Evolutionary conservation across 768 basidiomycete species (phyloP).

Genomic region (Podaxis sp.): DNA sequence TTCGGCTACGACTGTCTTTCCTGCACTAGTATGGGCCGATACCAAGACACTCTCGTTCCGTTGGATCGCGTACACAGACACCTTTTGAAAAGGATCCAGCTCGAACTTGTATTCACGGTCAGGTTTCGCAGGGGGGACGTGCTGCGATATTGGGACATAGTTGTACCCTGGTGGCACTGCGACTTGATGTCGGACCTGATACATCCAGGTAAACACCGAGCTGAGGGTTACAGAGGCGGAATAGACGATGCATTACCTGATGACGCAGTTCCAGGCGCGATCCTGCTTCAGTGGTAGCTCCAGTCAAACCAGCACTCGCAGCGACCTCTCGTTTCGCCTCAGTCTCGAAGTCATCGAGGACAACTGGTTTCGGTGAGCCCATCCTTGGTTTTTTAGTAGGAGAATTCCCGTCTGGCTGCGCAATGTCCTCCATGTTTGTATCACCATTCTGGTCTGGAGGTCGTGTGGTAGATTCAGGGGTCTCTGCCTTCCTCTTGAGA

Average conservation of each 20-base stretch:
- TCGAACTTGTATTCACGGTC: slow-evolving; percentile 94
- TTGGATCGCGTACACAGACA: slow-evolving; percentile 93
- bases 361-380: slow-evolving; percentile 65
- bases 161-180: slow-evolving; percentile 90
- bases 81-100: slow-evolving; percentile 95
- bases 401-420: slow-evolving; percentile 21
- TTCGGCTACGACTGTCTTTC: slow-evolving; percentile 99
- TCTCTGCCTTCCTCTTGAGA: slow-evolving; percentile 43
- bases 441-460: slow-evolving; percentile 16
- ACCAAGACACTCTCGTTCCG: slow-evolving; percentile 97
- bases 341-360: slow-evolving; percentile 92
- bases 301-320: slow-evolving; percentile 83
- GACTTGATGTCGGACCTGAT: slow-evolving; percentile 91
- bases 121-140: slow-evolving; percentile 88
- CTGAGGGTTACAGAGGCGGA: neutral
- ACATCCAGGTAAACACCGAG: neutral
- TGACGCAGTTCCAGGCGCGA: slow-evolving; percentile 74
- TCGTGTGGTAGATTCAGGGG: slow-evolving; percentile 12
- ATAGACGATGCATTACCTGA: slow-evolving; percentile 46
- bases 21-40: slow-evolving; percentile 97
- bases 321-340: slow-evolving; percentile 91
- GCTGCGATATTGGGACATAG: slow-evolving; percentile 86
- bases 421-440: slow-evolving; percentile 24
- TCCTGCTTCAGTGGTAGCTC: slow-evolving; percentile 54
- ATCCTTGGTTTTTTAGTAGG: slow-evolving; percentile 58